Base-by-base conservation (phyloP, 306 rosid species). In the Gastrolobium bilobum region DNA sequence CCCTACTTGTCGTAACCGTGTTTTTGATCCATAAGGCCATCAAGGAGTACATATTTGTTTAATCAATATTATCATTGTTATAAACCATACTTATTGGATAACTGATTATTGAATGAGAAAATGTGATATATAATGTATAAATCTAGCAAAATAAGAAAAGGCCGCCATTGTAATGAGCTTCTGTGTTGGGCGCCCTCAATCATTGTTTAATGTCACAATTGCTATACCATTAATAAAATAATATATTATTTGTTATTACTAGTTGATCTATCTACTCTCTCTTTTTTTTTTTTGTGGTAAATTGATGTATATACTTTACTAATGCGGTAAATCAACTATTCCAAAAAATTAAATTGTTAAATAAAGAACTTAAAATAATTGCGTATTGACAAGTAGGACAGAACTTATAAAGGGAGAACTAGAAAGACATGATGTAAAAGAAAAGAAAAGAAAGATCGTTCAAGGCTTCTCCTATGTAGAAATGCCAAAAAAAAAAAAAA, bases 1-100 rank as follows among this genome's bases (percentile, higher is more conserved):
- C 81, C 99, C 99, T 2, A 83, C 97, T 5, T 95, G 98, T 84
- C 90, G 81, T 51, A 85, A 85, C 84, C 88, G 81, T 34, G 68
- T 79, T 69, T 89, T 82, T n/a, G 84, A 90, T 31, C 29, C 84
- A 0, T 10, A 73, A 9, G 73, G 51, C 30, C 50, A 60, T 50
- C 83, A 85, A 6, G 85, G 73, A 77, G 52, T 87, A 50, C 81
- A 80, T 81, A 80, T 74, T 70, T 56, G 35, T 44, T 52, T 31
- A 35, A 43, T 65, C 62, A 64, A 66, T 43, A 38, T 67, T 37
- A 65, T 71, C 75, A 79, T 68, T 76, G n/a, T 10, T 35, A 81
- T 80, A 65, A 78, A 11, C 48, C 26, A 47, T n/a, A 6, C 5
- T n/a, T 7, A 69, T 44, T 31, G 58, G 74, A 57, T 31, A 33